Conservation (phyloP, 2,329 filamentous ascomycete genomes). For the Verruconis gallopava region DNA sequence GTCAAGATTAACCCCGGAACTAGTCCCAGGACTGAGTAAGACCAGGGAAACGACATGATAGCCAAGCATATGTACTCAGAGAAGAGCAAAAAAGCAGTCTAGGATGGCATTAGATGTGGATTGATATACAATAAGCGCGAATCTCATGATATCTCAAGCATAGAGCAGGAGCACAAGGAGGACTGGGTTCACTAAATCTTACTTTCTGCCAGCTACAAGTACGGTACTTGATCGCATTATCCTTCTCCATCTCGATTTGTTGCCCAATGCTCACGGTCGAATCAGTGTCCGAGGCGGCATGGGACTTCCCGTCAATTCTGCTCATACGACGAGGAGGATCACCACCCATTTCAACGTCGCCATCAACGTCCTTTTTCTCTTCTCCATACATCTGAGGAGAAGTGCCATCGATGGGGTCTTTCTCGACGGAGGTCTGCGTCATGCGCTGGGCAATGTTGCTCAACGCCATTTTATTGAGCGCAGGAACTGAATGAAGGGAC, state of each 20-base stretch:
- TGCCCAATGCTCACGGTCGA: slow-evolving; percentile 37
- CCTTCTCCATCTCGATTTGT: slow-evolving; percentile 66
- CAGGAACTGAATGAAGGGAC: slow-evolving; percentile 29
- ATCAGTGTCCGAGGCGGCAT: slow-evolving; percentile 26
- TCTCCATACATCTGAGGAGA: not conserved
- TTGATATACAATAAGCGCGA: not conserved
- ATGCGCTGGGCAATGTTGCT: slow-evolving; percentile 13
- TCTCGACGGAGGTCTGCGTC: slow-evolving; percentile 1
- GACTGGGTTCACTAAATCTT: slow-evolving; percentile 12
- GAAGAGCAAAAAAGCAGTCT: slow-evolving; percentile 81
- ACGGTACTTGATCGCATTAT: slow-evolving; percentile 75
- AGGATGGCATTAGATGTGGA: slow-evolving; percentile 9
- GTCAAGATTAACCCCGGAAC: slow-evolving; percentile 80
- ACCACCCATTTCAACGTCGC: slow-evolving; percentile 17
- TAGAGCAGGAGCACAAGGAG: slow-evolving; percentile 1
- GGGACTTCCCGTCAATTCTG: slow-evolving; percentile 27
- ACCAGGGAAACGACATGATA: slow-evolving; percentile 95
- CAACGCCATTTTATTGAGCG: slow-evolving; percentile 41
- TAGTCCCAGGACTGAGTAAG: slow-evolving; percentile 74
- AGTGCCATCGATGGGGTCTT: not conserved
- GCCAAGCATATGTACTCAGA: slow-evolving; percentile 88
- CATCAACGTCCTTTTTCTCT: slow-evolving; percentile 11
- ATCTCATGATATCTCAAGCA: no score
- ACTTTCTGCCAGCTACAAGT: slow-evolving; percentile 91
- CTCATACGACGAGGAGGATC: slow-evolving; percentile 23